Evolutionary conservation across 495 filamentous ascomycete species (phyloP), one percentile per base, ranked within the genome.

Genomic region (Hyaloscypha hepaticicola): DNA sequence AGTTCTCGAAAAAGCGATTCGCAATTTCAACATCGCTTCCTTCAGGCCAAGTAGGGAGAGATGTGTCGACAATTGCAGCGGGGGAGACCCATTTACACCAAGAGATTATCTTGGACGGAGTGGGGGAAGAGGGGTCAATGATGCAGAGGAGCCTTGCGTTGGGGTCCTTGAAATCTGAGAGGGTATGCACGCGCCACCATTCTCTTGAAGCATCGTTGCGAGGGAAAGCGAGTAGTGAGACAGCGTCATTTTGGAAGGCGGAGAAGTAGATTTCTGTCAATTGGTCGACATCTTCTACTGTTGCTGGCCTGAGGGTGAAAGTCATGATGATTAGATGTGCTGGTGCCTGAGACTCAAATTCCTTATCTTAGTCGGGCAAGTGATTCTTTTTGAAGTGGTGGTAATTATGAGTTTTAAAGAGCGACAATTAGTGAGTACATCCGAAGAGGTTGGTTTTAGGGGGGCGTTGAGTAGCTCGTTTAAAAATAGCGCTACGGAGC

Each of bases 81-180:
- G 64, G 55, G 21, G 59, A 28, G 29, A 68, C 65, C 76, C 76
- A 78, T 63, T 75, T 78, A 9, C 71, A 67, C 45, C 73, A 74
- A 0, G 72, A 72, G 29, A 77, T 41, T 22, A 67, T 33, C 14
- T 72, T 69, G 31, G 31, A 33, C 63, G 71, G 61, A 48, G 60
- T 67, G 16, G 57, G 63, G 12, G 67, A 33, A 28, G 67, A 55
- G 21, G 71, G 67, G 38, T 74, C 72, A 41, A 74, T 55, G 6
- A 77, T 71, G 61, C 77, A 77, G 25, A 72, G 21, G 70, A 74
- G 77, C 28, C 72, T 71, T 3, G 69, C 33, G 57, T 69, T 66
- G 11, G 73, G 70, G 51, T 74, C 70, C 1, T 63, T 24, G 11
- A 72, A 48, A 12, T 72, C 72, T 12, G 65, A 67, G 7, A 64